Percentiles rank a stretch among this genome's conserved stretches.
Evolutionary conservation across 257 asterid species (phyloP).

Genomic region (Ligustrum vulgare): DNA sequence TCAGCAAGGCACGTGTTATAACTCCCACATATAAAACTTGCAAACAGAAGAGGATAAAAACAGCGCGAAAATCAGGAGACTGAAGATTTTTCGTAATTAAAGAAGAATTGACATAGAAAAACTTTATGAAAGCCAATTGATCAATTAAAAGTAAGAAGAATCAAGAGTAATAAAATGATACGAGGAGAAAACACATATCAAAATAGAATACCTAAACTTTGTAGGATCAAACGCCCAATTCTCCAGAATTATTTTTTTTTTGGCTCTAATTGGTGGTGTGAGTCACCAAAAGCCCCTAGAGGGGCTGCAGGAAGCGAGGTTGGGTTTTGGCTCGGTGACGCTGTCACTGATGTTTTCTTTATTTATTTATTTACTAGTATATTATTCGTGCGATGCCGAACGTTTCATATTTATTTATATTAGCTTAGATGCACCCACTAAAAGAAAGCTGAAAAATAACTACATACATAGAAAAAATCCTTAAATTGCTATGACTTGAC

Average conservation of each 20-base stretch:
- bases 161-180: too few relatives aligned
- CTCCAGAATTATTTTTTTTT: background rate
- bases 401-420: too few relatives aligned
- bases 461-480: too few relatives aligned
- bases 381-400: too few relatives aligned
- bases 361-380: too few relatives aligned
- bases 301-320: too few relatives aligned
- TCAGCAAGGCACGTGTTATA: conserved; percentile 10
- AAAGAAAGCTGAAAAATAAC: too few relatives aligned
- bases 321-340: too few relatives aligned
- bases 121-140: background rate
- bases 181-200: background rate
- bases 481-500: too few relatives aligned
- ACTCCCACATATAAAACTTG: background rate
- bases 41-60: background rate
- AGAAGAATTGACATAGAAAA: background rate
- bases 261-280: background rate
- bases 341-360: too few relatives aligned
- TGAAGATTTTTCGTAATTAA: background rate
- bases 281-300: background rate
- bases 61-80: background rate
- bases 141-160: background rate
- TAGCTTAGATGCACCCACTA: too few relatives aligned
- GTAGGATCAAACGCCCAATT: background rate
- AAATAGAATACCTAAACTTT: background rate